Evolutionary conservation across 176 grass and related monocot genomes (phyloP).

Genomic region (Raddia guianensis): DNA sequence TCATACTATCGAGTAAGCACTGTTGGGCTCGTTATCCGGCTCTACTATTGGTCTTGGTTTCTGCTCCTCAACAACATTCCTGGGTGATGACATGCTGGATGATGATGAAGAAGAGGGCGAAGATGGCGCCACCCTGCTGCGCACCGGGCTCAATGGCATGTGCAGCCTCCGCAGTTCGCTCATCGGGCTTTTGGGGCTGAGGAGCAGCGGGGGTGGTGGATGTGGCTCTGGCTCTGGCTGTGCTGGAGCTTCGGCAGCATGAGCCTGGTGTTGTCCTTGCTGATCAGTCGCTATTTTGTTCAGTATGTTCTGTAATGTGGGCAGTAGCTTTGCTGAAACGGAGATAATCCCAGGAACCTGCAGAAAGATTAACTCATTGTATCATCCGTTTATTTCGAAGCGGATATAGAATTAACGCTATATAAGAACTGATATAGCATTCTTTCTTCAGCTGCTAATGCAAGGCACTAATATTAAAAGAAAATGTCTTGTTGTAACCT

Average conservation of each 20-base stretch:
- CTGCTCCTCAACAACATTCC: conserved; percentile 40
- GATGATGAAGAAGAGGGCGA: conserved; percentile 33
- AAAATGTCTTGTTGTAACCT: background rate
- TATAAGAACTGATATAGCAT: background rate
- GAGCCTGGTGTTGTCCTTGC: conserved; percentile 50
- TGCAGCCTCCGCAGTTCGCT: conserved; percentile 47
- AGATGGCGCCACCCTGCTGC: conserved; percentile 14
- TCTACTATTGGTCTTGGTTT: conserved; percentile 27
- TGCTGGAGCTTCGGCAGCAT: conserved; percentile 26
- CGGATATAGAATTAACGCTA: background rate
- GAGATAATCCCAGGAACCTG: conserved; percentile 79
- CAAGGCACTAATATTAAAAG: background rate
- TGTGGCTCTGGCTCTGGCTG: background rate
- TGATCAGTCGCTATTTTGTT: conserved; percentile 51
- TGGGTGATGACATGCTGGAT: conserved; percentile 41
- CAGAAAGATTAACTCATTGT: conserved; percentile 2
- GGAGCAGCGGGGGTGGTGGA: conserved; percentile 43
- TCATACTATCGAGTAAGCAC: conserved; percentile 61
- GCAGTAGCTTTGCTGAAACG: conserved; percentile 69
- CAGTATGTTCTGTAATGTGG: conserved; percentile 67
- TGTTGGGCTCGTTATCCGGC: conserved; percentile 40
- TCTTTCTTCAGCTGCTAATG: background rate
- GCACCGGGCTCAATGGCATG: conserved; percentile 40
- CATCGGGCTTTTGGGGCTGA: conserved; percentile 51
- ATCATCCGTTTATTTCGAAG: conserved; percentile 2